phyloP scores from a whole-genome alignment of 768 basidiomycete species.

The Pleurotus salmoneostramineus region DNA sequence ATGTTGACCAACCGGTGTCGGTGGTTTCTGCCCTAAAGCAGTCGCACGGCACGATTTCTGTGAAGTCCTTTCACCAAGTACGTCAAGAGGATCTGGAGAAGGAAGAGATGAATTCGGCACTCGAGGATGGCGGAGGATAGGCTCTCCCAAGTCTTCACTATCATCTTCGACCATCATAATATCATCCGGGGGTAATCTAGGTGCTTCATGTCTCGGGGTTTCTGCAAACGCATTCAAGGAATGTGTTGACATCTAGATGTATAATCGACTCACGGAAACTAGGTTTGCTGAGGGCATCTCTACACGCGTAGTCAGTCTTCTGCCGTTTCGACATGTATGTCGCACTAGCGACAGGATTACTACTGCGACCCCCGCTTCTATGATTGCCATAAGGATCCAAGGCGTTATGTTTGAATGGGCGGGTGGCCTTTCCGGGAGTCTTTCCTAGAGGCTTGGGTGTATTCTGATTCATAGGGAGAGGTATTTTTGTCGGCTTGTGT shows the following conservation, averaged over 20 bases:
- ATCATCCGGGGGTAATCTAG: background rate
- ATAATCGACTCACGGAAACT: too few relatives aligned
- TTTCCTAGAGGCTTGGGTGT: too few relatives aligned
- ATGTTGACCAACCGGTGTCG: background rate
- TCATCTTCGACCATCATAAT: constrained; percentile 8
- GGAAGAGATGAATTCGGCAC: background rate
- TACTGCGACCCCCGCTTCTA: background rate
- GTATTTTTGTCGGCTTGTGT: too few relatives aligned
- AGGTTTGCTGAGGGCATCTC: too few relatives aligned
- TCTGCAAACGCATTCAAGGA: too few relatives aligned
- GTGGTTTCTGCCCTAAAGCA: background rate
- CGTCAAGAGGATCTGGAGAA: constrained; percentile 11
- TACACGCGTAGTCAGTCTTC: too few relatives aligned
- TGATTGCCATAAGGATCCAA: background rate
- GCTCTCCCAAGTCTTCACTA: constrained; percentile 7
- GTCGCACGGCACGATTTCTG: too few relatives aligned
- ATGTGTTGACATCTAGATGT: too few relatives aligned
- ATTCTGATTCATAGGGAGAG: too few relatives aligned
- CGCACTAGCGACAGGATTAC: background rate
- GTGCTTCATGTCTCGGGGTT: background rate
- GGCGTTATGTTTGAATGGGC: background rate
- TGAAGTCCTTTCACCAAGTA: background rate
- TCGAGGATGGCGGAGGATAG: background rate
- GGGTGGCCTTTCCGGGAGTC: background rate
- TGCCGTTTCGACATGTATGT: background rate